Base-by-base conservation (phyloP, 2,329 filamentous ascomycete species). In the Diplodia corticola region DNA sequence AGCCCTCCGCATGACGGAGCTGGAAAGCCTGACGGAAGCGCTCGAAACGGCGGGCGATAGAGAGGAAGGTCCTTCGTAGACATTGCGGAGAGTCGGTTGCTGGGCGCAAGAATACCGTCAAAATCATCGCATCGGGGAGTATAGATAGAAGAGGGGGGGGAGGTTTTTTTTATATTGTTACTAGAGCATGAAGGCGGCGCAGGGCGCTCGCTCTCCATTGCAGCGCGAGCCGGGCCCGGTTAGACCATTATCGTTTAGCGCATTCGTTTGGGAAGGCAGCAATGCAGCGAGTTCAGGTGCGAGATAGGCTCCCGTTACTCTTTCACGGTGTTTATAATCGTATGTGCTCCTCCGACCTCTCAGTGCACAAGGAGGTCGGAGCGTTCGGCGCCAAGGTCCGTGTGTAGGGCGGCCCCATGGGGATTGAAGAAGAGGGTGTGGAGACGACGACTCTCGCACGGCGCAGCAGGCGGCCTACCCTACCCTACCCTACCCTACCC, bases 1-100 rank as follows among this genome's bases (percentile, higher is more conserved):
- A 75, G 95, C 95, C 1, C 78, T 99, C 71, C 85, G 89, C 63
- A 81, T 93, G 81, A 92, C 91, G 0, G 93, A 97, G 79, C 82
- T 88, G 10, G 89, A 92, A 75, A 85, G 87, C 64, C 69, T 80
- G 67, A 78, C 74, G 9, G 55, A 60, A 24, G 55, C 55, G 17
- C 24, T 60, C 13, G 55, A 60, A 10, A 40, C 37, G 12, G 55
- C 46, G 5, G 28, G 55, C 13, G 37, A 40, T 5, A 48, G 26
- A 13, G 30, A 55, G 13, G 24, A 15, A 5, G 48, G 22, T 50
- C 20, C 22, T 30, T 35, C 17, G n/a, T 54, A 20, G 13, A 35
- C 6, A 9, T 10, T n/a, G n/a, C n/a, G 30, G 4, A 33, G 17
- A 54, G 30, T n/a, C 9, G 10, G 13, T 26, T 35, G 20, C n/a